phyloP scores from a whole-genome alignment of 345 rosid genomes.

The Melaleuca quinquenervia region DNA sequence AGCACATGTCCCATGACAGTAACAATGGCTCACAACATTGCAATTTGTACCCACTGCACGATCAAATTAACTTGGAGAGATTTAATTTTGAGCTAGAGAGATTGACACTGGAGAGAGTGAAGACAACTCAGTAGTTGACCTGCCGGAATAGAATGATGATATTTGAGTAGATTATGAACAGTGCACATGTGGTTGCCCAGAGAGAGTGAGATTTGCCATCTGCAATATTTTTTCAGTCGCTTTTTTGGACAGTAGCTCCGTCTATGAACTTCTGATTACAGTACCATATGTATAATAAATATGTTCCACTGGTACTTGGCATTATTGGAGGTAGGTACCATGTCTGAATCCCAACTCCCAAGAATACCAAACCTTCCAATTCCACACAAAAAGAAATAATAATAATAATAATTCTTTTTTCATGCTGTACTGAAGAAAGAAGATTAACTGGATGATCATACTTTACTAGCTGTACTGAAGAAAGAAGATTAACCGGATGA shows the following conservation, averaged over 20 bases:
- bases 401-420: fast-evolving
- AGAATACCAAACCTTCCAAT: background rate
- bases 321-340: background rate
- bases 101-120: background rate
- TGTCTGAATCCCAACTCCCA: background rate
- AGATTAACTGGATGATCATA: background rate
- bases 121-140: background rate
- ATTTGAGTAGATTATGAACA: background rate
- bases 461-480: background rate
- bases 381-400: background rate
- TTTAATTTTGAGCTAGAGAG: background rate
- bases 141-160: background rate
- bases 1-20: background rate
- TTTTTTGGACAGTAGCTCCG: background rate
- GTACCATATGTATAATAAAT: background rate
- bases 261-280: background rate
- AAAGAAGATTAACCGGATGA: background rate
- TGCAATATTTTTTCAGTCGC: background rate
- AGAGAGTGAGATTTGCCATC: background rate
- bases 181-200: background rate
- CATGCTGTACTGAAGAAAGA: background rate
- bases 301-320: background rate
- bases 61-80: background rate
- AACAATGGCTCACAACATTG: background rate
- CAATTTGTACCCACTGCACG: background rate